Percentiles rank a stretch among this genome's conserved stretches.
Evolutionary conservation across 2,329 filamentous ascomycete genomes (phyloP).

Genomic region (Dothistroma septosporum): DNA sequence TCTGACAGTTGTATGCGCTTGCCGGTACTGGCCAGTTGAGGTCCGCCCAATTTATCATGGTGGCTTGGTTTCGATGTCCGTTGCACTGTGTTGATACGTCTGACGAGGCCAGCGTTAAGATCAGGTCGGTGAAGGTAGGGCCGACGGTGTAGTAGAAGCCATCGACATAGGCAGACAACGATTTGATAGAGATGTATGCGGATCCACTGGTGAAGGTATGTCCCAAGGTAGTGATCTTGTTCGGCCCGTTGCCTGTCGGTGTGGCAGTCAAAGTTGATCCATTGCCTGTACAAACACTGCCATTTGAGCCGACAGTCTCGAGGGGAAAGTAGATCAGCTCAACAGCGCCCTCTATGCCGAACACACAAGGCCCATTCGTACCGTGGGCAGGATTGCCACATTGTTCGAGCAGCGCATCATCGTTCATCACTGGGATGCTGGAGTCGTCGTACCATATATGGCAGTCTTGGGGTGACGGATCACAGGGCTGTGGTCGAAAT

Average conservation of each 20-base stretch:
- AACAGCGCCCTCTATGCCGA: slow-evolving; percentile 18
- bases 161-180: slow-evolving; percentile 21
- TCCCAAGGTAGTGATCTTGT: slow-evolving; percentile 17
- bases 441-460: slow-evolving; percentile 16
- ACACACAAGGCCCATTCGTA: neutral
- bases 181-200: slow-evolving; percentile 24
- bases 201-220: slow-evolving; percentile 21
- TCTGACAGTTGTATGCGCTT: slow-evolving; percentile 25
- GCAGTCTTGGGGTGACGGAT: slow-evolving; percentile 13
- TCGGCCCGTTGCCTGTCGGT: neutral
- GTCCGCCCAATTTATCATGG: slow-evolving; percentile 22
- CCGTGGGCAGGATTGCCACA: slow-evolving; percentile 17
- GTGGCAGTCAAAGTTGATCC: neutral
- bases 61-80: slow-evolving; percentile 13
- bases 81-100: slow-evolving; percentile 23
- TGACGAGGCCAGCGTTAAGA: slow-evolving; percentile 14
- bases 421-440: neutral
- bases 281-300: slow-evolving; percentile 6
- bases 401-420: slow-evolving; percentile 7
- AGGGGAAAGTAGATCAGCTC: slow-evolving; percentile 27
- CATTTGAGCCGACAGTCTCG: slow-evolving; percentile 3
- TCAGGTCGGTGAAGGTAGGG: slow-evolving; percentile 21
- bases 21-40: slow-evolving; percentile 28
- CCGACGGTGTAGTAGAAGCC: slow-evolving; percentile 18
- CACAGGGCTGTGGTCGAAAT: slow-evolving; percentile 16